Percentiles rank a stretch among this genome's conserved stretches.
phyloP scores from a whole-genome alignment of 306 rosid species.

The Prunus dulcis region DNA sequence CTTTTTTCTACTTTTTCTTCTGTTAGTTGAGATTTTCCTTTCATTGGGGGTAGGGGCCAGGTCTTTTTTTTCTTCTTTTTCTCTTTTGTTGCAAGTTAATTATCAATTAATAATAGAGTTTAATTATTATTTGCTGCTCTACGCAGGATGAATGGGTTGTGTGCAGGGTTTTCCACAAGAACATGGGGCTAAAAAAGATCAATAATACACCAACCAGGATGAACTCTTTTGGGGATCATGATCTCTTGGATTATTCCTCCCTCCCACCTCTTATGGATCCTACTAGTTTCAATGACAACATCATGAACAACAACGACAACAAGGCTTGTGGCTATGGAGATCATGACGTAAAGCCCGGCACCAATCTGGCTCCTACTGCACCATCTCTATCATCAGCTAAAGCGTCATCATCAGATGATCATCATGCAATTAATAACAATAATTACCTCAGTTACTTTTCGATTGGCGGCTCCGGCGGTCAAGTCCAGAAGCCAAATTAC shows the following conservation, averaged over 20 bases:
- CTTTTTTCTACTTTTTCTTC: constrained; percentile 16
- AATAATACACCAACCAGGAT: constrained; percentile 31
- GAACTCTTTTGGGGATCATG: constrained; percentile 45
- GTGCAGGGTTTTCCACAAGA: constrained; percentile 76
- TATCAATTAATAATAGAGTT: background rate
- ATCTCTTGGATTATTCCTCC: constrained; percentile 46
- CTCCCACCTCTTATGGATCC: constrained; percentile 84
- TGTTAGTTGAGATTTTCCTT: constrained; percentile 49
- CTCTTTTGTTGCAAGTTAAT: constrained; percentile 3
- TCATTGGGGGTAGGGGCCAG: constrained; percentile 23
- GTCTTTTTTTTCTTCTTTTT: constrained; percentile 13
- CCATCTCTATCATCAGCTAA: constrained; percentile 24
- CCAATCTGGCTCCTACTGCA: background rate
- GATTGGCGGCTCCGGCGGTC: constrained; percentile 22
- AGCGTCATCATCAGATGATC: constrained; percentile 20
- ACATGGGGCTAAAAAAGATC: constrained; percentile 36
- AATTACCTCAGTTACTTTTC: constrained; percentile 22
- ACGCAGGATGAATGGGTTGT: constrained; percentile 96
- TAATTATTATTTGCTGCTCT: background rate
- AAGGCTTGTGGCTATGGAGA: background rate
- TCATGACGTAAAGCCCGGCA: constrained; percentile 13
- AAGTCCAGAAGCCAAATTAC: constrained; percentile 16
- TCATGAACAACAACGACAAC: constrained; percentile 1
- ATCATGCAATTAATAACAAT: background rate
- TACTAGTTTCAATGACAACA: background rate